A percentile compares a stretch with the other conserved stretches of the same genome.
phyloP scores from a whole-genome alignment of 805 yeast genomes.

The Suhomyces vadensis region DNA sequence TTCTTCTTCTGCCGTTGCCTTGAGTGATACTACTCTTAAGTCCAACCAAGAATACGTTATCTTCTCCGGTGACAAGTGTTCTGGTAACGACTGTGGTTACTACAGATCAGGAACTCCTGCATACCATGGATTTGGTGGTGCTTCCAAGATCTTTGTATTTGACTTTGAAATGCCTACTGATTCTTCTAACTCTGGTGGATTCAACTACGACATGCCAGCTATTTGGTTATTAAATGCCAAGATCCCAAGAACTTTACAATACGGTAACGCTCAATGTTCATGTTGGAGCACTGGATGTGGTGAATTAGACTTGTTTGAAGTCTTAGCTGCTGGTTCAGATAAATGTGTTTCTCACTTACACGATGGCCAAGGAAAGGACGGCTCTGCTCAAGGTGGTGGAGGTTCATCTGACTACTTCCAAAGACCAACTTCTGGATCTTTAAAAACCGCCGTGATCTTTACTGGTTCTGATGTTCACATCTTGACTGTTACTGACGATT shows the following conservation, averaged over 20 bases:
- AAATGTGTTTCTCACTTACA: conserved; percentile 82
- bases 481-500: conserved; percentile 60
- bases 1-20: conserved; percentile 65
- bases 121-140: conserved; percentile 90
- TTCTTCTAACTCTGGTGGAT: conserved; percentile 41
- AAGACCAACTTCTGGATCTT: conserved; percentile 76
- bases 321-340: conserved; percentile 72
- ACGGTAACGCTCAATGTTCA: conserved; percentile 82
- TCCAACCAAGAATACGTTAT: conserved; percentile 82
- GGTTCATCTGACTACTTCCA: conserved; percentile 83
- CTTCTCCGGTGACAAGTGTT: conserved; percentile 64
- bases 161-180: conserved; percentile 93
- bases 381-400: conserved; percentile 67
- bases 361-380: conserved; percentile 71
- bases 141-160: conserved; percentile 80
- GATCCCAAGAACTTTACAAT: conserved; percentile 95
- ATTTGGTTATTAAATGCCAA: conserved; percentile 94
- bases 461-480: conserved; percentile 55
- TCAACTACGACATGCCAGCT: conserved; percentile 95
- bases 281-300: conserved; percentile 99
- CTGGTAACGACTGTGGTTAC: conserved; percentile 18
- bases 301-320: conserved; percentile 93
- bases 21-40: conserved; percentile 64
- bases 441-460: conserved; percentile 92
- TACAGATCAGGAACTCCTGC: conserved; percentile 63